A percentile compares a stretch with the other conserved stretches of the same genome.
Evolutionary conservation across 2,329 filamentous ascomycete species (phyloP).

Genomic region (Pleurostoma richardsiae): DNA sequence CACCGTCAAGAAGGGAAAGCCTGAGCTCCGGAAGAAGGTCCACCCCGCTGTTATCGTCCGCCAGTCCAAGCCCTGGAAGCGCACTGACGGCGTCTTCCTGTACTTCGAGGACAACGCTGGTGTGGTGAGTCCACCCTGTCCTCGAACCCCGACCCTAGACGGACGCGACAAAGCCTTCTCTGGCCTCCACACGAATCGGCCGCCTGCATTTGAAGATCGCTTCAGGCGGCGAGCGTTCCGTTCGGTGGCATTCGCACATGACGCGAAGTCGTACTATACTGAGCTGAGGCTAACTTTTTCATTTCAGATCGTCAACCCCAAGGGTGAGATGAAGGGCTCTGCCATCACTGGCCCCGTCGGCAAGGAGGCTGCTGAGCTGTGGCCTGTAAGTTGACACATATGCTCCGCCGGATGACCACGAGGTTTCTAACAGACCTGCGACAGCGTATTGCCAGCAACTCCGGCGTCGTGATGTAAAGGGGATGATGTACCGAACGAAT

Average conservation of each 20-base stretch:
- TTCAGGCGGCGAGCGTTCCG: no score
- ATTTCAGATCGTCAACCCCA: slow-evolving; percentile 93
- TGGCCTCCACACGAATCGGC: no score
- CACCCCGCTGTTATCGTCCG: slow-evolving; percentile 99
- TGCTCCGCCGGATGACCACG: background rate
- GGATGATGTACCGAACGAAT: slow-evolving; percentile 4
- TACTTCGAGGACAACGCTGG: slow-evolving; percentile 99
- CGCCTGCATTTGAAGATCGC: no score
- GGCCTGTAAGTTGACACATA: slow-evolving; percentile 60
- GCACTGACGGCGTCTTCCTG: slow-evolving; percentile 95
- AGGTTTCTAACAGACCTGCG: slow-evolving; percentile 1
- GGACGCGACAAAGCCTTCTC: background rate
- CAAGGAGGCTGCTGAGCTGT: slow-evolving; percentile 99
- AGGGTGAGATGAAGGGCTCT: slow-evolving; percentile 99
- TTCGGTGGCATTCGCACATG: no score
- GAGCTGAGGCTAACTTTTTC: slow-evolving; percentile 25
- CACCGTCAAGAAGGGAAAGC: slow-evolving; percentile 99
- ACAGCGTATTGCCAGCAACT: slow-evolving; percentile 99
- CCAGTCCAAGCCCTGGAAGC: slow-evolving; percentile 99
- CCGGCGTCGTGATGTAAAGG: slow-evolving; percentile 98
- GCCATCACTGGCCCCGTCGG: slow-evolving; percentile 97
- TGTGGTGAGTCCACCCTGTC: slow-evolving; percentile 64
- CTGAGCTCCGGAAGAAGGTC: slow-evolving; percentile 99
- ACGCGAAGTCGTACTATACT: no score
- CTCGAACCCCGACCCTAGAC: background rate